These are phyloP conservation scores for Acacia confusa DNA, from an alignment of 306 rosid genomes.

Conservation along the genomic window DNA sequence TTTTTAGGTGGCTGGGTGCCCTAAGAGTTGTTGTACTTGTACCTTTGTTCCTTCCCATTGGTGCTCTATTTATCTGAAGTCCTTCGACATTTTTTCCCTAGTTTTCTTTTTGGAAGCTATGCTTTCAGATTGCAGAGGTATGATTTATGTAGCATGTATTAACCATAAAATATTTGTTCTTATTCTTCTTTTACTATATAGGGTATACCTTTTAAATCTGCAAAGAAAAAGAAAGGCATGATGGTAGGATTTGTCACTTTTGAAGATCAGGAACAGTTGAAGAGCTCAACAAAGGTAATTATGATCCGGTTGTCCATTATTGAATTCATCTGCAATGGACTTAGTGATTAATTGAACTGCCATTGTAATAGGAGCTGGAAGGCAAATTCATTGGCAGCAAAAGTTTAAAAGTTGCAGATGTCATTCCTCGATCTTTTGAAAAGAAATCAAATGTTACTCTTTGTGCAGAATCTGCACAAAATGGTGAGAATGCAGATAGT, in stretches of 20 bases:
- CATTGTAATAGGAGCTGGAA: constrained; percentile 54
- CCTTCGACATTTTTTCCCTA: not conserved
- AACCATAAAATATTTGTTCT: not conserved
- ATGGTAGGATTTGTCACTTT: constrained; percentile 66
- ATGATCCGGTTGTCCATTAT: constrained; percentile 23
- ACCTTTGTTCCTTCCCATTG: not conserved
- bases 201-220: constrained; percentile 67
- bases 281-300: constrained; percentile 61
- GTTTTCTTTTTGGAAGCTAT: not conserved
- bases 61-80: not conserved
- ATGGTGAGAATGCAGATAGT: constrained; percentile 43
- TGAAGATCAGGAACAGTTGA: constrained; percentile 67
- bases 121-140: not conserved
- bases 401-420: constrained; percentile 69
- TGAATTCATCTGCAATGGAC: constrained; percentile 26
- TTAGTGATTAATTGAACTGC: constrained; percentile 10
- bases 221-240: constrained; percentile 93
- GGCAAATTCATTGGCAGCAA: constrained; percentile 71
- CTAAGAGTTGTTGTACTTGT: not conserved
- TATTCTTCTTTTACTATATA: constrained; percentile 29
- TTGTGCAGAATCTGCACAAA: constrained; percentile 22
- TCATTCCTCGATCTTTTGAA: constrained; percentile 66
- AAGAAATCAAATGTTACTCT: constrained; percentile 46
- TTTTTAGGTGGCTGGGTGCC: not conserved
- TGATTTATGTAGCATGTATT: not conserved